phyloP scores from a whole-genome alignment of 306 rosid species.

The Begonia peltatifolia region DNA sequence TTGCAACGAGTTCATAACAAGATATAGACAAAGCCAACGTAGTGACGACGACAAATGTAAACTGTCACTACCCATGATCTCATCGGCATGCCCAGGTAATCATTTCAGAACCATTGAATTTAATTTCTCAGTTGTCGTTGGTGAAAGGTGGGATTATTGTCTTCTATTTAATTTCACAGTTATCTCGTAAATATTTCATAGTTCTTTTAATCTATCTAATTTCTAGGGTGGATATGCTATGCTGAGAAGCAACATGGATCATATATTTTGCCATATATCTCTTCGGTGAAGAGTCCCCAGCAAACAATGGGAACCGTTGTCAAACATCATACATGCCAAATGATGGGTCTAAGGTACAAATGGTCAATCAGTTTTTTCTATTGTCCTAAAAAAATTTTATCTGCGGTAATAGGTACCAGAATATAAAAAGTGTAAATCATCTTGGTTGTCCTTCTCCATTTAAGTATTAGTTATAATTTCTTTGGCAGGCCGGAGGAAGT shows the following conservation, averaged over 20 bases:
- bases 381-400: background rate
- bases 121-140: too few relatives aligned
- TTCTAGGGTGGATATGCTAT: slow-evolving; percentile 96
- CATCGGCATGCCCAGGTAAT: slow-evolving; percentile 97
- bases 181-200: too few relatives aligned
- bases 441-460: background rate
- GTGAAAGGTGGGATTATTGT: too few relatives aligned
- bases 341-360: slow-evolving; percentile 61
- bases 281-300: slow-evolving; percentile 87
- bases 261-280: slow-evolving; percentile 65
- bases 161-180: too few relatives aligned
- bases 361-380: background rate
- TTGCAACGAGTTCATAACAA: slow-evolving; percentile 63
- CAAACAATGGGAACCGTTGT: slow-evolving; percentile 77
- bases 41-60: slow-evolving; percentile 31
- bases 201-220: background rate
- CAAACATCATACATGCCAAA: slow-evolving; percentile 46
- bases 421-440: too few relatives aligned
- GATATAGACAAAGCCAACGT: slow-evolving; percentile 46
- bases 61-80: slow-evolving; percentile 59
- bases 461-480: background rate
- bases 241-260: slow-evolving; percentile 95
- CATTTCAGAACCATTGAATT: too few relatives aligned
- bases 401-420: too few relatives aligned
- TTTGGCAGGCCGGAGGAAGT: slow-evolving; percentile 64